Evolutionary conservation across 23 red algal species (phyloP), one percentile per base, ranked within the genome.

Genomic region (Gracilaria gracilis): DNA sequence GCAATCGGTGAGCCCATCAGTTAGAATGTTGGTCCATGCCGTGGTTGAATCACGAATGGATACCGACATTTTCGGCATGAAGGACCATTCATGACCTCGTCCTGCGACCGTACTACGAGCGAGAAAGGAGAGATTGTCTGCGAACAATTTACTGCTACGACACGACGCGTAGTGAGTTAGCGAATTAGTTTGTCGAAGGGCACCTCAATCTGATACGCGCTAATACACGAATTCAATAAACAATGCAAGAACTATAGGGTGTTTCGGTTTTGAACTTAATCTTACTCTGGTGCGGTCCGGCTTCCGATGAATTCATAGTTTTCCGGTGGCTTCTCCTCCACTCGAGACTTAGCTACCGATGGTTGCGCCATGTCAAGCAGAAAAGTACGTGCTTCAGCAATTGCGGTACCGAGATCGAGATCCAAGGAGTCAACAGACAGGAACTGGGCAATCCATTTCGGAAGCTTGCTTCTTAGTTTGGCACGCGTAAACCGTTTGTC

Each of bases 311-410:
- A 75, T 47, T 75, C 69, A 19, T 75, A 75, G 17, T 46, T 7
- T 4, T 19, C 17, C n/a, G 69, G 15, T 47, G 33, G 37, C 37
- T 8, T n/a, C n/a, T 46, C 69, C 23, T 75, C 69, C 19, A 46
- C 69, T 23, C 69, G 69, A n/a, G 69, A 40, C 69, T 75, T 75
- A 13, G 71, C 75, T 5, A 71, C 62, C 33, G 93, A 54, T 36
- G 93, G 97, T 62, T 99, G 97, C 35, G 97, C 97, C 88, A 99
- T 96, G 9, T 92, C 87, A 2, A 85, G 24, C 42, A 99, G 36
- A 69, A 96, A 99, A 7, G 81, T 57, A 23, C 67, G 75, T 20
- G 82, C 84, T 15, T 88, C 88, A 11, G 62, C 84, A 23, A 99
- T 85, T 2, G 93, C 90, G 33, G 91, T 85, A 35, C 93, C 97